Conservation (phyloP, 78 protist species). For the Neovahlkampfia damariscottae region DNA sequence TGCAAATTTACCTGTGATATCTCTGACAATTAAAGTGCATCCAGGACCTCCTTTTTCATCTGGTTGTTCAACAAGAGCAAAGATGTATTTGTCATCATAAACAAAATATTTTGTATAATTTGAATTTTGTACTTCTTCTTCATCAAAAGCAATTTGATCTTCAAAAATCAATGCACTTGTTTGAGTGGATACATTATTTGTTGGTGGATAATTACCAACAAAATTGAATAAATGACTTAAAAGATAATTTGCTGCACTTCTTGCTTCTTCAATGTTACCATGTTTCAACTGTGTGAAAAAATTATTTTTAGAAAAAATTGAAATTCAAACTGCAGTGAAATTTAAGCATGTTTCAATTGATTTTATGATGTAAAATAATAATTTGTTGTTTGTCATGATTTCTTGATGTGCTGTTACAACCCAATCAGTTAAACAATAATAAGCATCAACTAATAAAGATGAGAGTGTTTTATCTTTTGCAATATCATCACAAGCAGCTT, state of each 20-base stretch:
- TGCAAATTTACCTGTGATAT: neutral
- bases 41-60: neutral
- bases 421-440: neutral
- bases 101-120: neutral
- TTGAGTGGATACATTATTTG: neutral
- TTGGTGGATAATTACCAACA: neutral
- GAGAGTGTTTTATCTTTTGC: neutral
- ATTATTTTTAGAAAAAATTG: neutral
- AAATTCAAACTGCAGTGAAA: neutral
- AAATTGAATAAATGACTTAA: neutral
- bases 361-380: neutral
- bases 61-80: neutral
- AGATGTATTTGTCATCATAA: neutral
- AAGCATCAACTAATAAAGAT: neutral
- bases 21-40: neutral
- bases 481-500: neutral
- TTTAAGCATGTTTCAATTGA: neutral
- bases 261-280: neutral
- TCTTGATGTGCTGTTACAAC: neutral
- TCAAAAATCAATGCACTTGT: neutral
- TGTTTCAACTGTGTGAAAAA: neutral
- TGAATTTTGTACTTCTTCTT: neutral
- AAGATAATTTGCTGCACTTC: neutral
- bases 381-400: neutral
- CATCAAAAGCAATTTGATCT: neutral